These are phyloP conservation scores for Solanum clarkiae DNA, from an alignment of 257 asterid species.

Conservation along the genomic window DNA sequence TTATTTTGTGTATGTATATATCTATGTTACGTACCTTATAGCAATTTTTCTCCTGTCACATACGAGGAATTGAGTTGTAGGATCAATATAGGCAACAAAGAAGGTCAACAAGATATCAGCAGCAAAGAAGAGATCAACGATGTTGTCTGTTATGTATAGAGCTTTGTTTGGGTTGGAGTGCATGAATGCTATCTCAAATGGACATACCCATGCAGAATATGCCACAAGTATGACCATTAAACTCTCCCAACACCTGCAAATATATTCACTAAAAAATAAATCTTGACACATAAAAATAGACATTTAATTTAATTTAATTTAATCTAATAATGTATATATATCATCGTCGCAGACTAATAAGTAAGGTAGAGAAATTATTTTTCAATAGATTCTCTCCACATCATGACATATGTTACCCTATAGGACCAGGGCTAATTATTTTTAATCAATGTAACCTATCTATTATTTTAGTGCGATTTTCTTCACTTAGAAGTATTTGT, in stretches of 20 bases:
- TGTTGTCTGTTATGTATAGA: slow-evolving; percentile 41
- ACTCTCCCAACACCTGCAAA: slow-evolving; percentile 81
- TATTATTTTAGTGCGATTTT: no score
- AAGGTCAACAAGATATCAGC: slow-evolving; percentile 63
- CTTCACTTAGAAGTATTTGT: background rate
- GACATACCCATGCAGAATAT: slow-evolving; percentile 78
- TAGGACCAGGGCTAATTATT: background rate
- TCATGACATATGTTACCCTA: background rate
- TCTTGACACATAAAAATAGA: background rate
- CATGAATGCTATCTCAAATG: slow-evolving; percentile 67
- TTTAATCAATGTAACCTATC: background rate
- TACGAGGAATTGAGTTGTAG: slow-evolving; percentile 63
- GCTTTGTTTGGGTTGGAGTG: slow-evolving; percentile 14
- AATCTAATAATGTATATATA: background rate
- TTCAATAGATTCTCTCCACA: fast-evolving
- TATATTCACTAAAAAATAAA: background rate
- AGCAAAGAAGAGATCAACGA: slow-evolving; percentile 56
- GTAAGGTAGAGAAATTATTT: background rate
- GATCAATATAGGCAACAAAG: slow-evolving; percentile 70
- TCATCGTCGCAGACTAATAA: background rate
- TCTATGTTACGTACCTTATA: slow-evolving; percentile 29
- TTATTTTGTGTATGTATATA: no score
- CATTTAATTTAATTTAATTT: no score
- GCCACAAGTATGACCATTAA: slow-evolving; percentile 63
- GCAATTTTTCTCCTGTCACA: slow-evolving; percentile 39